Evolutionary conservation across 768 basidiomycete genomes (phyloP).

Genomic region (Hygrophorus pudorinus): DNA sequence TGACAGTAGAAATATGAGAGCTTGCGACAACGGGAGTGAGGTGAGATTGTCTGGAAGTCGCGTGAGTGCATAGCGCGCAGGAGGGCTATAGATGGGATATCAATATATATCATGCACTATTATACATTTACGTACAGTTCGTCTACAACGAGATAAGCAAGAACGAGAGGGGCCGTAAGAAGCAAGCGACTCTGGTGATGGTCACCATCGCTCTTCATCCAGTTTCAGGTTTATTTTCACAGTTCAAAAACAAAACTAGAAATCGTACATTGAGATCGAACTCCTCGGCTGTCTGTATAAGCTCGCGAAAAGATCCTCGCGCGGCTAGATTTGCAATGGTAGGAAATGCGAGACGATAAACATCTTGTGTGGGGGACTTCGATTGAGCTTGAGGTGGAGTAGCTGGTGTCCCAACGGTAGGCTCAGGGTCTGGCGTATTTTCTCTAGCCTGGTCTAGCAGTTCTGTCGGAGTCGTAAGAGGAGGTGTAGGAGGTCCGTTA

Average conservation of each 20-base stretch:
- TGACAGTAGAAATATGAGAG: conserved; percentile 35
- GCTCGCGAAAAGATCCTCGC: conserved; percentile 29
- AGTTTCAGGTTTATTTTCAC: background rate
- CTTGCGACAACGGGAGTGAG: conserved; percentile 33
- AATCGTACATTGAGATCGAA: conserved; percentile 43
- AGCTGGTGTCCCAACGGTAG: conserved; percentile 9
- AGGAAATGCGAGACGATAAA: conserved; percentile 36
- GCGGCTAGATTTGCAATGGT: conserved; percentile 34
- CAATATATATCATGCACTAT: background rate
- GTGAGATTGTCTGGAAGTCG: conserved; percentile 43
- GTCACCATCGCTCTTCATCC: conserved; percentile 26
- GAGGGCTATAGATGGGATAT: conserved; percentile 28
- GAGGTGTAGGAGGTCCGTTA: conserved; percentile 55
- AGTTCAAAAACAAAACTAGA: conserved; percentile 1
- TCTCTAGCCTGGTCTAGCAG: conserved; percentile 41
- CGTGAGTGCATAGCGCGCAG: conserved; percentile 47
- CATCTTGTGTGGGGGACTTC: conserved; percentile 18
- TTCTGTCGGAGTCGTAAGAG: conserved; percentile 46
- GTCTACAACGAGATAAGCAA: conserved; percentile 55
- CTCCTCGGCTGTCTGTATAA: conserved; percentile 39
- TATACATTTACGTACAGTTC: conserved; percentile 51
- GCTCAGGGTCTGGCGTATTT: conserved; percentile 5
- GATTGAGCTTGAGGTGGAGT: conserved; percentile 11
- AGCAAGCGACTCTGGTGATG: conserved; percentile 36
- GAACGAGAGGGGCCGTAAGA: conserved; percentile 47